Evolutionary conservation across 495 filamentous ascomycete species (phyloP), one percentile per base, ranked within the genome.

Genomic region (Lineolata rhizophorae): DNA sequence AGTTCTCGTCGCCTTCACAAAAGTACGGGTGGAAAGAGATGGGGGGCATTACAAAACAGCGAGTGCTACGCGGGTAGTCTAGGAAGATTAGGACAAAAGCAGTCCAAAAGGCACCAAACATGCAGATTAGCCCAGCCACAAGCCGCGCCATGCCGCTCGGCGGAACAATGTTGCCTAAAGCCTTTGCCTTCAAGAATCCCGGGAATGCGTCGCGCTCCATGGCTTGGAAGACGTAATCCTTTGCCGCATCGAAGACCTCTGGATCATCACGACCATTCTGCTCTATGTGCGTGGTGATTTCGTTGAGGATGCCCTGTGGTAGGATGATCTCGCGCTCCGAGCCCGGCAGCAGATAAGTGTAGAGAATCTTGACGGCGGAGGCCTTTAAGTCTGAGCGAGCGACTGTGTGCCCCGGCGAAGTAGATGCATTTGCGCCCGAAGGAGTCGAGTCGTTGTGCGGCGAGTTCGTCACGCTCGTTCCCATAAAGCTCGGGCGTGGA

Each of bases 161-260:
- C 3, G 84, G 87, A 14, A 95, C 79, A 1, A 97, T 59, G 46
- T 97, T 97, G 25, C 90, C 90, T 10, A 97, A 63, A 4, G 84
- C 87, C 57, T 94, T 94, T 45, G 77, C 73, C 43, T 81, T 71
- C 39, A 97, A 65, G 60, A 97, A 97, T 15, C 84, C 84, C 3
- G 87, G 87, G 53, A 93, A 97, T 10, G 87, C 87, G 55, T 95
- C 87, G 26, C 90, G 72, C 53, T 99, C 87, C 90, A 99, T 99
- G 2, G 87, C 87, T 48, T 95, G 90, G 53, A 94, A 99, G 29
- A 93, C 85, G 49, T 95, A 99, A 56, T 99, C 90, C 53, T 95
- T 95, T 17, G 87, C 87, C 2, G 76, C 72, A 48, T 94, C 85
- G 40, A 99, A 99, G 8, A 99, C 71, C 48, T 95, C 87, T 1